Conservation (phyloP, 352 stramenopile genomes). For the Phytopythium chamaehyphon region DNA sequence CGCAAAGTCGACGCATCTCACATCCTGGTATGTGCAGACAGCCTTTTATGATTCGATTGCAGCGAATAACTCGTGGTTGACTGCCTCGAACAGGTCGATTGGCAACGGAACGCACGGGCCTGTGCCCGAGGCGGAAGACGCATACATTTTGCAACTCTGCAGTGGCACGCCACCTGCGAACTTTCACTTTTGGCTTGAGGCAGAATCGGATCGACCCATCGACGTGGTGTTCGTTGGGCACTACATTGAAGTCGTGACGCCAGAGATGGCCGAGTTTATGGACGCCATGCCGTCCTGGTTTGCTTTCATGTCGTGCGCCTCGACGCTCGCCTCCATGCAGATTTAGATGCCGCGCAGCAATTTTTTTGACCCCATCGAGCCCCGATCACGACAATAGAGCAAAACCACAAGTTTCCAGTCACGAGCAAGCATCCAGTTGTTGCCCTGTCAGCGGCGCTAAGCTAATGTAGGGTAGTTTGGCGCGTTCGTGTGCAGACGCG, state of each 20-base stretch:
- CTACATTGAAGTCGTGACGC: constrained; percentile 48
- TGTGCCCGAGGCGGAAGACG: constrained; percentile 48
- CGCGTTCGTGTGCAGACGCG: too few species aligned
- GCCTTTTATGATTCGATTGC: background rate
- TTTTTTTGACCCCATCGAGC: too few species aligned
- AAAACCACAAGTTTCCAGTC: too few species aligned
- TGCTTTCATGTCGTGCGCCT: constrained; percentile 35
- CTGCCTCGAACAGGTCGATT: constrained; percentile 43
- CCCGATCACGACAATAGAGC: too few species aligned
- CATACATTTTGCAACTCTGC: constrained; percentile 75
- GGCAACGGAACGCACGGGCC: constrained; percentile 58
- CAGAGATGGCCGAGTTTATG: constrained; percentile 40
- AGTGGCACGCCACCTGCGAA: constrained; percentile 45
- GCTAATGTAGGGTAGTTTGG: too few species aligned
- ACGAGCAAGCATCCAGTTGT: too few species aligned
- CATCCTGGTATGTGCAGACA: constrained; percentile 55
- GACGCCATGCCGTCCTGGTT: constrained; percentile 46
- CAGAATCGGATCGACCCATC: constrained; percentile 36
- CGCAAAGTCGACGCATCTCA: constrained; percentile 59
- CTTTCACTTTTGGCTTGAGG: constrained; percentile 82
- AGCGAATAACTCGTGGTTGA: background rate
- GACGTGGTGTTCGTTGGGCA: constrained; percentile 65
- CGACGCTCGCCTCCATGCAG: constrained; percentile 52
- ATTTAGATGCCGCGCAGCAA: constrained; percentile 31
- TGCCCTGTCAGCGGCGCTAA: too few species aligned